Evolutionary conservation across 148 eudicot species (phyloP).

Genomic region (Rhododendron molle): DNA sequence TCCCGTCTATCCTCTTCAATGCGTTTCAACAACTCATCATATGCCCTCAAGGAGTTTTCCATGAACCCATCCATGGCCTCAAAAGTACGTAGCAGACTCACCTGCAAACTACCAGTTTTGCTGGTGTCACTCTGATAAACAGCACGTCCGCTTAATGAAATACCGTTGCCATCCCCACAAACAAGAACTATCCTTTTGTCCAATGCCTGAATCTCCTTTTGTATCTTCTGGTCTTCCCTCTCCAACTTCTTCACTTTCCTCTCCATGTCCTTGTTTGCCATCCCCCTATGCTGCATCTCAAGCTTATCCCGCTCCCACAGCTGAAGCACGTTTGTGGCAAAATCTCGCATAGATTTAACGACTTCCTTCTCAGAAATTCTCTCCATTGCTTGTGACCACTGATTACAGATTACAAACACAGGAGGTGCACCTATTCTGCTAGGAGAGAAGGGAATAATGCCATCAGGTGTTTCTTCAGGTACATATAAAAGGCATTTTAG

Average conservation of each 20-base stretch:
- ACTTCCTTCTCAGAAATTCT: slow-evolving; percentile 81
- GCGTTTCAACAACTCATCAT: slow-evolving; percentile 74
- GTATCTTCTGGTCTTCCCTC: slow-evolving; percentile 73
- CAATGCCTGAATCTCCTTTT: slow-evolving; percentile 70
- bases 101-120: slow-evolving; percentile 57
- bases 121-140: slow-evolving; percentile 91
- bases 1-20: slow-evolving; percentile 62
- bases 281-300: slow-evolving; percentile 69
- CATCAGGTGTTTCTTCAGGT: slow-evolving; percentile 87
- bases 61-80: slow-evolving; percentile 83
- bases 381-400: slow-evolving; percentile 85
- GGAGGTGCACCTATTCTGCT: slow-evolving; percentile 92
- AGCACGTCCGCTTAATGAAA: slow-evolving; percentile 43
- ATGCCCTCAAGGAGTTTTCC: slow-evolving; percentile 56
- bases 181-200: slow-evolving; percentile 58
- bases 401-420: slow-evolving; percentile 73
- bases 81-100: slow-evolving; percentile 56
- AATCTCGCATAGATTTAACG: slow-evolving; percentile 62
- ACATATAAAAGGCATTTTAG: slow-evolving; percentile 61
- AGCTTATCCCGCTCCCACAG: slow-evolving; percentile 74
- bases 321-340: slow-evolving; percentile 58
- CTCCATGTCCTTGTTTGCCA: slow-evolving; percentile 52
- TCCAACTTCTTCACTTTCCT: slow-evolving; percentile 67
- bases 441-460: slow-evolving; percentile 79
- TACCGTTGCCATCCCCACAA: slow-evolving; percentile 40